Evolutionary conservation across 768 basidiomycete species (phyloP), one percentile per base, ranked within the genome.

Genomic region (Leccinum subtestaceum): DNA sequence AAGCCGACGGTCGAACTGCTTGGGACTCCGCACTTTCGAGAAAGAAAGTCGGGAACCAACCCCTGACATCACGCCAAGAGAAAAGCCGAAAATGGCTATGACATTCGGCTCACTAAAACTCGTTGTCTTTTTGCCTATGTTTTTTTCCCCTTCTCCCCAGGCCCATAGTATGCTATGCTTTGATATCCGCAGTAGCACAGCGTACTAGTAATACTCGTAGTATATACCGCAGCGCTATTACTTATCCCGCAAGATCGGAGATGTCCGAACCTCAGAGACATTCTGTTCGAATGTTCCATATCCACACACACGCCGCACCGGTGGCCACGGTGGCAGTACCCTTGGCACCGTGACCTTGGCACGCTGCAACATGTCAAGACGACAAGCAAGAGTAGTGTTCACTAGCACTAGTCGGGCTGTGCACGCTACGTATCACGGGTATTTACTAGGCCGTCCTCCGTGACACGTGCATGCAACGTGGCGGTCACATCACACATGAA

Each of bases 211-310:
- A 43, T 43, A 4, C n/a, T 5, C n/a, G 7, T 17, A 40, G 32
- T 32, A 32, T n/a, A 40, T 17, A 17, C 40, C n/a, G 40, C 40
- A 43, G n/a, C 46, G 13, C 46, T 47, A 23, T 47, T 47, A 19
- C 19, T 23, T 23, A 19, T 11, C n/a, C n/a, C 19, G 13, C 25
- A 40, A 2, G 23, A 21, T 2, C 63, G 68, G 68, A 56, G 29
- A 65, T 60, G 23, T 56, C 65, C 68, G 65, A 59, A 56, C 10
- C 7, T 11, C 21, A 45, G 23, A 49, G 23, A 19, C 2, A 45
- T 69, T 70, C 68, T 34, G 70, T 65, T 70, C 60, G 68, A 70
- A 69, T 58, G 53, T 69, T 69, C 68, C 58, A 63, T 65, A 21
- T 58, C 60, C 67, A 59, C 61, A 15, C 29, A 51, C 47, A 13